Evolutionary conservation across 2,329 filamentous ascomycete species (phyloP), one percentile per base, ranked within the genome.

Genomic region (Piedraia hortae): DNA sequence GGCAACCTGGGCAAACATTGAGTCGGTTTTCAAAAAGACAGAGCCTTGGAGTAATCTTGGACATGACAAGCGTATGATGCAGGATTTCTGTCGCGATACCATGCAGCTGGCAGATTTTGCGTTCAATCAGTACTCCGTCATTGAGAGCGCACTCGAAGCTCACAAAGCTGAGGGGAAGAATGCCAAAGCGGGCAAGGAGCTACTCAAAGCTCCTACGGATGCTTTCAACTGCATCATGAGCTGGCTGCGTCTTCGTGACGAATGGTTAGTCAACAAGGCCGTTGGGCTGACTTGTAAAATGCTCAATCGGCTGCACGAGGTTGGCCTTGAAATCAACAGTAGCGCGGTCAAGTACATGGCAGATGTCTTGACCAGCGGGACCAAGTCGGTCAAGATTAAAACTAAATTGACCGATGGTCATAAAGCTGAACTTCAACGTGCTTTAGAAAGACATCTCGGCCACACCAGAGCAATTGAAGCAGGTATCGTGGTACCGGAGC

Each of bases 71-170:
- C 47, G 54, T 10, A 54, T 62, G 24, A 80, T 97, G 74, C 69
- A 78, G 35, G 68, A 90, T 26, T 91, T 93, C 37, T 91, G 80
- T 39, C 68, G 85, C 32, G 77, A 90, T 39, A 73, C 74, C 8
- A 97, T 97, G 62, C 77, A 93, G 35, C 73, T 90, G 38, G 80
- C 82, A 1, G 74, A 89, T 37, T 59, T 62, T 16, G 56, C 90
- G 2, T 73, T 93, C 38, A 67, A 74, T 18, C 68, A 90, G 34
- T 85, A 88, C 41, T 68, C 66, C 22, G 59, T 91, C 26, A 66
- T 97, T 30, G 63, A 74, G 2, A 71, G 68, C 20, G 71, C 73
- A 7, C 44, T 78, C 25, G 48, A 48, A 48, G 50, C 22, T 46
- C 48, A 12, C 46, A 14, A 19, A 10, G 18, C 24, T 50, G 24